Evolutionary conservation across 306 rosid species (phyloP).

Genomic region (Ormosia emarginata): DNA sequence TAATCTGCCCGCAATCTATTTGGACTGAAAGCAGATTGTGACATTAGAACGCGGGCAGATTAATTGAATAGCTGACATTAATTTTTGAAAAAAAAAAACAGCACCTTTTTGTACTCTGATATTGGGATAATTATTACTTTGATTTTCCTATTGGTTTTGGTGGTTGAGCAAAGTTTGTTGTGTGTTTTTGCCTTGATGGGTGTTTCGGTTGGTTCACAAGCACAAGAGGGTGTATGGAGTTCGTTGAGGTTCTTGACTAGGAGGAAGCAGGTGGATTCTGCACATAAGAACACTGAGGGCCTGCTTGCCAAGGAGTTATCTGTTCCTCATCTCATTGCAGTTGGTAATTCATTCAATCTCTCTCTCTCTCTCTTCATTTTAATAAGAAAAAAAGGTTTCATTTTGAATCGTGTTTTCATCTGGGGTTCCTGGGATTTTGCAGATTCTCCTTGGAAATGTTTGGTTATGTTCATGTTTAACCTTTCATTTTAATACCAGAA

Average conservation of each 20-base stretch:
- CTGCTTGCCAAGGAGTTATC: slow-evolving; percentile 78
- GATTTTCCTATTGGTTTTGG: not conserved
- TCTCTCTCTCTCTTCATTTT: not conserved
- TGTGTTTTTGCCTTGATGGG: slow-evolving; percentile 43
- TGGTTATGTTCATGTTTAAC: not conserved
- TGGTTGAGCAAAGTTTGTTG: not conserved
- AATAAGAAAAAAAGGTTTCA: not conserved
- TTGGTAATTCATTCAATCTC: slow-evolving; percentile 48
- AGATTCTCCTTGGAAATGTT: not conserved
- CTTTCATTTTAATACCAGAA: not conserved
- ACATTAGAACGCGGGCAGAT: not conserved
- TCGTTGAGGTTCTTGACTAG: slow-evolving; percentile 53
- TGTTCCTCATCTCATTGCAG: slow-evolving; percentile 67
- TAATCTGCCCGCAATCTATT: slow-evolving; percentile 22
- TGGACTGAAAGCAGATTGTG: not conserved
- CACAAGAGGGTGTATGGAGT: slow-evolving; percentile 37
- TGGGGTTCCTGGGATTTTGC: slow-evolving; percentile 4
- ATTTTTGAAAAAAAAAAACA: too few species aligned
- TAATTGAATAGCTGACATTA: too few species aligned
- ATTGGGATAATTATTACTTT: not conserved
- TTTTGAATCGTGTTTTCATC: slow-evolving; percentile 5
- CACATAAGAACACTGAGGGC: slow-evolving; percentile 19
- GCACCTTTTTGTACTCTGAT: not conserved
- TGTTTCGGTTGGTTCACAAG: slow-evolving; percentile 37
- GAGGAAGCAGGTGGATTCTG: slow-evolving; percentile 79